Evolutionary conservation across 2,329 filamentous ascomycete species (phyloP).

Genomic region (Aspergillus chevalieri): DNA sequence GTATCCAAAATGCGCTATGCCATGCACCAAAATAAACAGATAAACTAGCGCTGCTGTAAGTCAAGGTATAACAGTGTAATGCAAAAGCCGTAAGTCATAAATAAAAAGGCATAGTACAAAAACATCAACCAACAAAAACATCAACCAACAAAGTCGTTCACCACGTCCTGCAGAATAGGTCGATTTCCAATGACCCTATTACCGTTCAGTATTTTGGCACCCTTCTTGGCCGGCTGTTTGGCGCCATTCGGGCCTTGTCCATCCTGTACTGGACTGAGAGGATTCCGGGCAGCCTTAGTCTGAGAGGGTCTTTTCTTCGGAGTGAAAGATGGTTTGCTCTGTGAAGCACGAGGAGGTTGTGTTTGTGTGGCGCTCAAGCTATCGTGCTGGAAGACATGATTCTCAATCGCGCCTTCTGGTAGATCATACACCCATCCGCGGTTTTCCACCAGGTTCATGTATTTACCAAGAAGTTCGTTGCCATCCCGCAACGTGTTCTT

Average conservation of each 20-base stretch:
- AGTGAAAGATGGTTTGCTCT: constrained; percentile 21
- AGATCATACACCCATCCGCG: constrained; percentile 77
- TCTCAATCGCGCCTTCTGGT: constrained; percentile 55
- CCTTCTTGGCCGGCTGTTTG: constrained; percentile 54
- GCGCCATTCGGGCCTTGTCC: constrained; percentile 27
- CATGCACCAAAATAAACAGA: constrained; percentile 3
- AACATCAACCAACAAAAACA: no score
- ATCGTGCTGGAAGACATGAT: constrained; percentile 59
- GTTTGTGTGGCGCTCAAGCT: constrained; percentile 14
- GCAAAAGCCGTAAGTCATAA: background rate
- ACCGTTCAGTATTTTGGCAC: constrained; percentile 48
- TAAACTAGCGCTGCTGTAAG: background rate
- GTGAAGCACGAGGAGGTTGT: constrained; percentile 3
- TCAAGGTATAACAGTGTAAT: constrained; percentile 1
- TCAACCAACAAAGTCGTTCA: constrained; percentile 56
- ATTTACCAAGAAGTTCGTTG: constrained; percentile 69
- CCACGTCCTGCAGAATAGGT: constrained; percentile 67
- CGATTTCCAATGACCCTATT: constrained; percentile 57
- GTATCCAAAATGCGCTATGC: background rate
- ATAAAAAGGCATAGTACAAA: constrained; percentile 3
- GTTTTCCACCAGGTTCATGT: constrained; percentile 70
- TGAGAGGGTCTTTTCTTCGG: constrained; percentile 25
- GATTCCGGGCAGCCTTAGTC: constrained; percentile 18
- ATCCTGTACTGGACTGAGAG: constrained; percentile 27
- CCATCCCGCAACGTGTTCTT: constrained; percentile 62